Evolutionary conservation across 2,329 filamentous ascomycete species (phyloP).

Genomic region (Trichoderma sp.): DNA sequence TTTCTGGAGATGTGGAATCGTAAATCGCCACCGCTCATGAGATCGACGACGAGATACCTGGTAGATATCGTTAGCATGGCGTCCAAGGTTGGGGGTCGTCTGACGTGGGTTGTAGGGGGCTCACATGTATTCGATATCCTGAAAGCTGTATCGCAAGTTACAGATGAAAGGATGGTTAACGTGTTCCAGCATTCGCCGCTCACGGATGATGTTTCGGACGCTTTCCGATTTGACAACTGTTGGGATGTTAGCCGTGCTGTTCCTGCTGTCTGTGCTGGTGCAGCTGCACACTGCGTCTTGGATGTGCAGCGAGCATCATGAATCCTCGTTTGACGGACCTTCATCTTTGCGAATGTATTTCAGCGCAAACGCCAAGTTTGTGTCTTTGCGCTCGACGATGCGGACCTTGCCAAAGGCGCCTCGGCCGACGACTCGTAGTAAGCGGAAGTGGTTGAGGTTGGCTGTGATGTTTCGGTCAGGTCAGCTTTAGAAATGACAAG

Average conservation of each 20-base stretch:
- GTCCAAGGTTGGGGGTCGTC: not conserved
- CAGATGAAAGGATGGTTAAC: constrained; percentile 97
- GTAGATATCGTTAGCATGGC: not conserved
- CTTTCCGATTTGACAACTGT: constrained; percentile 95
- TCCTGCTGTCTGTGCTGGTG: not conserved
- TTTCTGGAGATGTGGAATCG: constrained; percentile 98
- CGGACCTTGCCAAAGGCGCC: constrained; percentile 98
- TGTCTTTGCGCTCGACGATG: constrained; percentile 98
- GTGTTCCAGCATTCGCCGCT: constrained; percentile 96
- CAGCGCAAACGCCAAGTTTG: constrained; percentile 86
- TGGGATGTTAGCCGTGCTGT: constrained; percentile 28
- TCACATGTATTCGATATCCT: constrained; percentile 98
- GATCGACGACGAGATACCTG: constrained; percentile 95
- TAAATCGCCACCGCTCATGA: constrained; percentile 97
- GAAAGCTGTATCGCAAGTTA: constrained; percentile 98
- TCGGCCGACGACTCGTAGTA: constrained; percentile 93
- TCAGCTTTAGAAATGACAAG: not conserved
- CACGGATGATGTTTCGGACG: constrained; percentile 96
- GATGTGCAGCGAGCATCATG: not conserved
- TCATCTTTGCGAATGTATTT: constrained; percentile 99
- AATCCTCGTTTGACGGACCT: constrained; percentile 55
- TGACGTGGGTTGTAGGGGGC: constrained; percentile 34
- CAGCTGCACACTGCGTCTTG: not conserved
- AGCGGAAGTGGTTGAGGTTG: constrained; percentile 95
- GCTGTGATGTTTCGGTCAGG: constrained; percentile 54